Evolutionary conservation across 164 flowering plant genomes (phyloP).

Genomic region (Vitis rotundifolia): DNA sequence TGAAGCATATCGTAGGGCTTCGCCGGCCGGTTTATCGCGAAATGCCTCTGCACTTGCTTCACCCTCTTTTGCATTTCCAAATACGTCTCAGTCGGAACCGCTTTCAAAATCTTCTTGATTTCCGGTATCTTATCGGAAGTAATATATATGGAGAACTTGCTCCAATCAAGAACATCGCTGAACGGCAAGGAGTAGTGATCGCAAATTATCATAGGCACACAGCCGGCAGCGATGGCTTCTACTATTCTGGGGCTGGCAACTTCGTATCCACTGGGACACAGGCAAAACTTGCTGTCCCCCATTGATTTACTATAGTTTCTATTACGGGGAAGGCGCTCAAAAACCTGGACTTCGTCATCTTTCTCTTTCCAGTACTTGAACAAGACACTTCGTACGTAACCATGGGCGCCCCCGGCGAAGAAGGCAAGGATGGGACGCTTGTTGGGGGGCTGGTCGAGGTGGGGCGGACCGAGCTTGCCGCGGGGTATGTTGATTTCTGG

Average conservation of each 20-base stretch:
- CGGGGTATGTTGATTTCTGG: constrained; percentile 36
- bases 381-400: constrained; percentile 29
- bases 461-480: constrained; percentile 19
- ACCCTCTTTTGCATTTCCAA: constrained; percentile 32
- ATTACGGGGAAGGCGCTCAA: constrained; percentile 26
- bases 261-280: constrained; percentile 65
- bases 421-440: constrained; percentile 43
- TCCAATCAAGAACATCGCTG: constrained; percentile 66
- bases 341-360: constrained; percentile 35
- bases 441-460: constrained; percentile 6
- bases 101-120: constrained; percentile 38
- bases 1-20: constrained; percentile 40
- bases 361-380: constrained; percentile 37
- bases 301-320: constrained; percentile 28
- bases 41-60: constrained; percentile 35
- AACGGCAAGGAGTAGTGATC: constrained; percentile 43
- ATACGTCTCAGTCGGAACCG: constrained; percentile 20
- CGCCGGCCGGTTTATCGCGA: constrained; percentile 39
- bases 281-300: constrained; percentile 39
- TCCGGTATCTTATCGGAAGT: constrained; percentile 41
- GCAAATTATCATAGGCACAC: constrained; percentile 43
- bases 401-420: constrained; percentile 53
- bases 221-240: constrained; percentile 33
- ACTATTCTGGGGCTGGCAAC: constrained; percentile 60
- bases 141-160: constrained; percentile 34